Conservation (phyloP, 805 yeast genomes). For the Ogataea minuta region DNA sequence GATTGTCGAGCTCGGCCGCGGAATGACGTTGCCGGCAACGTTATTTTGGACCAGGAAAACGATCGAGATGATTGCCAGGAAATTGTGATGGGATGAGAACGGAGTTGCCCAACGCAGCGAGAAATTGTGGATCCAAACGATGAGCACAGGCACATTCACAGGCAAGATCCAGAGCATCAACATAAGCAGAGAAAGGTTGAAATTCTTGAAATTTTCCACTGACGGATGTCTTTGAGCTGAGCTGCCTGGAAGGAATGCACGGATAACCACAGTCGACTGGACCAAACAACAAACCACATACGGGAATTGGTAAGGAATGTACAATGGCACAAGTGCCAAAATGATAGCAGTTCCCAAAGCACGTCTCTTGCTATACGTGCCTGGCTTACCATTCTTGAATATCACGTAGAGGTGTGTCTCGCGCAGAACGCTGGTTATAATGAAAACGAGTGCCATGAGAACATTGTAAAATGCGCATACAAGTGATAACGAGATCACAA, state of each 20-base stretch:
- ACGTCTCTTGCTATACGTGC: conserved; percentile 22
- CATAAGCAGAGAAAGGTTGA: conserved; percentile 59
- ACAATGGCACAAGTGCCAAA: conserved; percentile 49
- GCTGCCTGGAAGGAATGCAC: conserved; percentile 21
- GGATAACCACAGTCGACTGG: conserved; percentile 54
- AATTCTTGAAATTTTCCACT: conserved; percentile 47
- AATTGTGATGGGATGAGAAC: conserved; percentile 82
- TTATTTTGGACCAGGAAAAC: conserved; percentile 57
- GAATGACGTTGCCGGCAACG: conserved; percentile 47
- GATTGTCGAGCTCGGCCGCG: conserved; percentile 31
- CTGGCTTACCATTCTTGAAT: conserved; percentile 5
- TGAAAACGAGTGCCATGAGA: conserved; percentile 30
- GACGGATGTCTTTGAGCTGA: conserved; percentile 1
- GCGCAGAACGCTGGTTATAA: conserved; percentile 21
- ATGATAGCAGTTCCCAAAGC: conserved; percentile 39
- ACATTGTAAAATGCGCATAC: conserved; percentile 39
- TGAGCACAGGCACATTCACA: conserved; percentile 69
- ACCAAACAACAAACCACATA: conserved; percentile 57
- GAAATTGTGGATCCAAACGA: conserved; percentile 81
- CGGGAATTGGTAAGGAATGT: conserved; percentile 81
- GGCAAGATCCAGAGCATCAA: conserved; percentile 79
- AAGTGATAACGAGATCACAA: conserved; percentile 43
- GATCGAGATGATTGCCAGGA: conserved; percentile 73
- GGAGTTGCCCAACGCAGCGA: conserved; percentile 79
- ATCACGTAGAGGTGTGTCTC: conserved; percentile 4